A percentile compares a stretch with the other conserved stretches of the same genome.
phyloP scores from a whole-genome alignment of 371 early-diverging fungal species.

The Dinochytrium kinnereticum region DNA sequence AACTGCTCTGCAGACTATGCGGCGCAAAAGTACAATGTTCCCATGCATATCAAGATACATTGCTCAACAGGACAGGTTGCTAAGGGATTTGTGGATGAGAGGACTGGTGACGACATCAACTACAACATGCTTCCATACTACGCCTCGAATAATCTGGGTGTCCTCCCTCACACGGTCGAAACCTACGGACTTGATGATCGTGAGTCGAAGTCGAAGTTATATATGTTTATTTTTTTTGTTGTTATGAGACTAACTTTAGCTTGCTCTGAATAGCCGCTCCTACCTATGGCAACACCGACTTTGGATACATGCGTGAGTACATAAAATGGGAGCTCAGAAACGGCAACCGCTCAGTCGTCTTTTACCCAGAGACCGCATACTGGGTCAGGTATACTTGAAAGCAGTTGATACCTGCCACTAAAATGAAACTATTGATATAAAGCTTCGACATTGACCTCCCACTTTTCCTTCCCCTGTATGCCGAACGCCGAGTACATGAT shows the following conservation, averaged over 20 bases:
- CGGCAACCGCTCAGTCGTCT: conserved; percentile 24
- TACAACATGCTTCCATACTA: conserved; percentile 33
- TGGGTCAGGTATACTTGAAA: conserved; percentile 21
- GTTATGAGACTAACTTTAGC: neutral
- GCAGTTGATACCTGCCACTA: neutral
- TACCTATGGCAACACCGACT: conserved; percentile 33
- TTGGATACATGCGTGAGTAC: conserved; percentile 26
- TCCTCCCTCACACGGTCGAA: conserved; percentile 33
- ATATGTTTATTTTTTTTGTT: too few species aligned
- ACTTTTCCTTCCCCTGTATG: conserved; percentile 30
- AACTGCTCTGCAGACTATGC: conserved; percentile 32
- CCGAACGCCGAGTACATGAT: conserved; percentile 32
- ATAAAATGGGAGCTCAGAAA: conserved; percentile 30
- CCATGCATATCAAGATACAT: conserved; percentile 35
- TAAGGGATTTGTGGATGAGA: conserved; percentile 25
- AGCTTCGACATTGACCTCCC: conserved; percentile 35
- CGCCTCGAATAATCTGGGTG: conserved; percentile 21
- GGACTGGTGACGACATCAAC: conserved; percentile 31
- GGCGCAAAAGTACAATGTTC: conserved; percentile 27
- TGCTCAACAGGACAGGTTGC: conserved; percentile 35
- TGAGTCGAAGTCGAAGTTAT: too few species aligned
- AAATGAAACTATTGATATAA: neutral
- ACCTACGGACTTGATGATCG: conserved; percentile 29
- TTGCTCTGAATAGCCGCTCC: conserved; percentile 19
- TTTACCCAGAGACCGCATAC: conserved; percentile 36